Conservation (phyloP, 164 flowering plant genomes). For the Magnolia changhungtana region DNA sequence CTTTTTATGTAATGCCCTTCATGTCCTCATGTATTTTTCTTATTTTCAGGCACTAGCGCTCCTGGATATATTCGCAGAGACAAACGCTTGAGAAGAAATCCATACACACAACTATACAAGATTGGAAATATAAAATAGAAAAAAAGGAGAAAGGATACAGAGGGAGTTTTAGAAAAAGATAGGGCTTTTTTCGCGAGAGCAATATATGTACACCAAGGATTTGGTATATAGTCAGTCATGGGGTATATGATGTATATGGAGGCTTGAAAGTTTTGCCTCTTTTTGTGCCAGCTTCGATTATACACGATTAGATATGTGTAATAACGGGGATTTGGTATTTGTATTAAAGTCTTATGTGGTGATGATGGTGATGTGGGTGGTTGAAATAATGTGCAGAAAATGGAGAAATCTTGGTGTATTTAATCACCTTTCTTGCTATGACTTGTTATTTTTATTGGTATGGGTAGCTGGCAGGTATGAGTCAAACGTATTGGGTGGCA, state of each 20-base stretch:
- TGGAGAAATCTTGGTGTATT: no score
- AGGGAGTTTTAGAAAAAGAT: neutral
- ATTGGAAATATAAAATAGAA: neutral
- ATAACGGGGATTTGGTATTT: neutral
- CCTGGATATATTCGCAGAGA: constrained; percentile 51
- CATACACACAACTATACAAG: neutral
- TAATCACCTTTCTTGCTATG: no score
- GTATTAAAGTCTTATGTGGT: neutral
- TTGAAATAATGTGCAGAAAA: no score
- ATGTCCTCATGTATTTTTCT: neutral
- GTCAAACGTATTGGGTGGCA: no score
- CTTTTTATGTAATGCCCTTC: neutral
- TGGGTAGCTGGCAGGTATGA: no score
- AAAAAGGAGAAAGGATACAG: neutral
- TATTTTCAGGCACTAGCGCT: constrained; percentile 58
- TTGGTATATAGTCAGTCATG: neutral
- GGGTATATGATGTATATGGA: neutral
- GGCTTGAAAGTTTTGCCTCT: neutral
- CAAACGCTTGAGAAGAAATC: neutral
- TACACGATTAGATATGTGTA: neutral
- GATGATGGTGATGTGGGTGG: no score
- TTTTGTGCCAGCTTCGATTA: neutral
- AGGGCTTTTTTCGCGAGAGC: neutral
- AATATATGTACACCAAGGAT: neutral
- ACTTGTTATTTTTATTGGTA: no score